Percentiles rank a stretch among this genome's conserved stretches.
These are phyloP conservation scores for Trichoderma endophyticum DNA, from an alignment of 2,329 filamentous ascomycete species.

Conservation along the genomic window DNA sequence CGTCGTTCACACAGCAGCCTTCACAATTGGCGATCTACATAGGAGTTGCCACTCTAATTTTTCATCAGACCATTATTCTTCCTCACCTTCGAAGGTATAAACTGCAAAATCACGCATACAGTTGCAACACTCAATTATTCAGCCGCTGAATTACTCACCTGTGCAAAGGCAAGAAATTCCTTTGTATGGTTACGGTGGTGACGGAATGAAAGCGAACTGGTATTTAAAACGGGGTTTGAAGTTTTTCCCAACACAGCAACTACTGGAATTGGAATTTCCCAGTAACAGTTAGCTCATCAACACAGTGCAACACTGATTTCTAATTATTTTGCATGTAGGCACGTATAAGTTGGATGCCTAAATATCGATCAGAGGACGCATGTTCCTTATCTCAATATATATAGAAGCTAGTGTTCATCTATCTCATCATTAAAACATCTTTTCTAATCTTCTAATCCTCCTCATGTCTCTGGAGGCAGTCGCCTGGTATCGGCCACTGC, in stretches of 20 bases:
- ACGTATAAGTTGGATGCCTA: not conserved
- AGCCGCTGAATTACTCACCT: not conserved
- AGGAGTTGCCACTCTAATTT: not conserved
- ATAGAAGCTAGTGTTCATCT: not conserved
- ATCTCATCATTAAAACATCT: not conserved
- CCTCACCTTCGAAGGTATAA: not conserved
- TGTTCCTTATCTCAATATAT: not conserved
- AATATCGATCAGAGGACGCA: not conserved
- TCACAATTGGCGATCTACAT: not conserved
- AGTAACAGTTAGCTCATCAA: not conserved
- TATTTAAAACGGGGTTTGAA: not conserved
- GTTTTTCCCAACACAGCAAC: not conserved
- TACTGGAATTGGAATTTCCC: not conserved
- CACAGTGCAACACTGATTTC: not conserved
- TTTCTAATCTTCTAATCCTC: not conserved
- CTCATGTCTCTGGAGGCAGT: not conserved
- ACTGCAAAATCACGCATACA: not conserved
- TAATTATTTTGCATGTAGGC: not conserved
- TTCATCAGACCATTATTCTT: not conserved
- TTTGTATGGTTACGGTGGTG: not conserved
- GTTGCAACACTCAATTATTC: not conserved
- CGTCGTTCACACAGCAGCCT: not conserved
- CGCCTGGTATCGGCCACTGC: not conserved
- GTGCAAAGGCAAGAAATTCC: not conserved
- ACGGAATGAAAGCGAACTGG: not conserved